Conservation (phyloP, 129 eudicot genomes). For the Mikania micrantha region DNA sequence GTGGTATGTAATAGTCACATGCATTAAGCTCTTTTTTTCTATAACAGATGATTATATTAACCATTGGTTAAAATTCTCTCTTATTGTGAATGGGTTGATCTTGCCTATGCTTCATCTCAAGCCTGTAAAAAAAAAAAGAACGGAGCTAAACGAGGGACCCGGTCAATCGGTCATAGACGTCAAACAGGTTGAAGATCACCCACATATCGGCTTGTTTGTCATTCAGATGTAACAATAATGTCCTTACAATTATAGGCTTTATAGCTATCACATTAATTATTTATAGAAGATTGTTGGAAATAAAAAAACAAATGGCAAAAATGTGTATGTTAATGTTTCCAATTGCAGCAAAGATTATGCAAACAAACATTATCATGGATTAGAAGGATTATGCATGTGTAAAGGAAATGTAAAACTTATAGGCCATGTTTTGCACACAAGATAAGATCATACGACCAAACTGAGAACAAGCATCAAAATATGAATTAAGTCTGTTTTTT, state of each 20-base stretch:
- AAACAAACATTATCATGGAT: background rate
- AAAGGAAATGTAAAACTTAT: background rate
- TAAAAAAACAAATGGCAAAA: background rate
- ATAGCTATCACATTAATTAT: background rate
- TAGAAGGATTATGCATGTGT: background rate
- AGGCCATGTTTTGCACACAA: constrained; percentile 4
- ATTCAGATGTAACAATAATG: background rate
- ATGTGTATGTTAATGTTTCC: background rate
- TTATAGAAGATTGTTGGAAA: background rate
- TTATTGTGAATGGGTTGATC: too few species aligned
- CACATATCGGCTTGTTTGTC: background rate
- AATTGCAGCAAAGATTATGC: background rate
- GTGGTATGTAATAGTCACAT: constrained; percentile 26
- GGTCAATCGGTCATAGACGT: background rate
- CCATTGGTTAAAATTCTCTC: background rate
- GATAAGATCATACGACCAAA: background rate
- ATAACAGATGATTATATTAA: constrained; percentile 11
- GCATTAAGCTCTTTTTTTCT: constrained; percentile 21
- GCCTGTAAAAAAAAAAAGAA: background rate
- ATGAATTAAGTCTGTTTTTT: constrained; percentile 16
- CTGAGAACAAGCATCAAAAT: constrained; percentile 7
- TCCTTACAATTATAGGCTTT: background rate
- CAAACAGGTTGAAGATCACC: background rate
- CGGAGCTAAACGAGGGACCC: background rate
- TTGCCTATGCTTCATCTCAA: background rate